These are phyloP conservation scores for Dissophora globulifera DNA, from an alignment of 192 early-diverging fungal species.

Conservation along the genomic window DNA sequence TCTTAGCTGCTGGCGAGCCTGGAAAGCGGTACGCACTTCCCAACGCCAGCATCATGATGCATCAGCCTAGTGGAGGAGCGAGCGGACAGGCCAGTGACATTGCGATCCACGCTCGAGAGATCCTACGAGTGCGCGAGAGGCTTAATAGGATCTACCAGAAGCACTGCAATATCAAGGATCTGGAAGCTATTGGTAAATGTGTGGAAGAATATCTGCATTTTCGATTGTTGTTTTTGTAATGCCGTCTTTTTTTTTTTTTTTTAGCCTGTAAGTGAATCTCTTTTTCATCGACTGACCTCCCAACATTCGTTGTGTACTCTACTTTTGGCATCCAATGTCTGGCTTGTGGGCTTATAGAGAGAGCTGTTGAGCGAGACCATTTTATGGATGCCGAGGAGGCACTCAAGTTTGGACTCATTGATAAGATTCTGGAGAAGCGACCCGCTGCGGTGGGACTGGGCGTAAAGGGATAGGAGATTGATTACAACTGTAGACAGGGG, in stretches of 20 bases:
- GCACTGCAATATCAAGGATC: slow-evolving; percentile 83
- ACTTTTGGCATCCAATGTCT: too few relatives aligned
- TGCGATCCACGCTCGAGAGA: slow-evolving; percentile 96
- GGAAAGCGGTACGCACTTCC: slow-evolving; percentile 90
- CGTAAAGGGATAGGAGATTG: background rate
- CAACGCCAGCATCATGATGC: slow-evolving; percentile 95
- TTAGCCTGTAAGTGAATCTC: background rate
- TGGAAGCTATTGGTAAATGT: slow-evolving; percentile 80
- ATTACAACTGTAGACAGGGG: too few relatives aligned
- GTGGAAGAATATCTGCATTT: too few relatives aligned
- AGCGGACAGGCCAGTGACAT: slow-evolving; percentile 96
- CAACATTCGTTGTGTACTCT: too few relatives aligned
- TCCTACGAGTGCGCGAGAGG: slow-evolving; percentile 83
- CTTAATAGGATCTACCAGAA: slow-evolving; percentile 88
- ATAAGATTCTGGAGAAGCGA: slow-evolving; percentile 85
- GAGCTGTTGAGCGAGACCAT: slow-evolving; percentile 92
- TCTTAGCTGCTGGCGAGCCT: slow-evolving; percentile 89
- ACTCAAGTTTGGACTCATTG: slow-evolving; percentile 90
- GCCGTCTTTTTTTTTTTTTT: background rate
- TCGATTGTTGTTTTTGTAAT: background rate
- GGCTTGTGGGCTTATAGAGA: slow-evolving; percentile 77
- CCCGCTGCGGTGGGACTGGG: slow-evolving; percentile 20
- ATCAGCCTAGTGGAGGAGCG: slow-evolving; percentile 97
- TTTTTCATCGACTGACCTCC: too few relatives aligned
- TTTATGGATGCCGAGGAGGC: slow-evolving; percentile 95